These are phyloP conservation scores for Athelia psychrophila DNA, from an alignment of 1,284 basidiomycete genomes.

Conservation along the genomic window DNA sequence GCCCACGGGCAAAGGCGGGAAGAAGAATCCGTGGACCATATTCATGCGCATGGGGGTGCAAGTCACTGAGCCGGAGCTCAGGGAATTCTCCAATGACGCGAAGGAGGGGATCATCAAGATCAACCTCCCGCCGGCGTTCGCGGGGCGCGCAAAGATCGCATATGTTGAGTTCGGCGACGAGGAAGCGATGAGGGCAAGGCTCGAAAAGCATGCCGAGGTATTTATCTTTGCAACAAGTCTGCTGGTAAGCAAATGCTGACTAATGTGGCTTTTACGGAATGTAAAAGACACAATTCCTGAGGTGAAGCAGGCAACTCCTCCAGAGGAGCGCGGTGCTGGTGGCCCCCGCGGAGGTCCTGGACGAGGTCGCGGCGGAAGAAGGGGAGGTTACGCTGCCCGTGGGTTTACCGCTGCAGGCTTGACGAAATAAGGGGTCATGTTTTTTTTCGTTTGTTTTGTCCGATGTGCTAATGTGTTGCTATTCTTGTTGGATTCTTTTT, in stretches of 20 bases:
- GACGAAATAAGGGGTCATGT: conserved; percentile 35
- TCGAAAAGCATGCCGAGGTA: conserved; percentile 72
- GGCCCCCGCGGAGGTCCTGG: conserved; percentile 31
- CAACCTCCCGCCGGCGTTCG: conserved; percentile 46
- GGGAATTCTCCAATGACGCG: conserved; percentile 73
- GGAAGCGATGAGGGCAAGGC: conserved; percentile 73
- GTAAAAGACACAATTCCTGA: conserved; percentile 62
- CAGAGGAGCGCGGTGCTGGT: conserved; percentile 49
- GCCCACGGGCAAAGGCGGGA: conserved; percentile 57
- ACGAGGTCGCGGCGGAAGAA: conserved; percentile 55
- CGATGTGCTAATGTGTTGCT: too few species aligned
- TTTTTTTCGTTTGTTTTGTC: too few species aligned
- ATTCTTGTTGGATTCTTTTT: too few species aligned
- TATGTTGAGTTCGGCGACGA: conserved; percentile 90
- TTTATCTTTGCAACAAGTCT: conserved; percentile 16
- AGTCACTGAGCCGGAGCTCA: conserved; percentile 66
- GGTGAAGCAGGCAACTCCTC: conserved; percentile 67
- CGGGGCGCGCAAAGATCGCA: conserved; percentile 55
- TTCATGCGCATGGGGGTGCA: conserved; percentile 70
- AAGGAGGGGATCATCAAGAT: conserved; percentile 58
- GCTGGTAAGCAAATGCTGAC: conserved; percentile 1
- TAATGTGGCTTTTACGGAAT: conserved; percentile 41
- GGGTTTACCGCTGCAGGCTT: conserved; percentile 70
- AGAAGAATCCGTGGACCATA: conserved; percentile 81
- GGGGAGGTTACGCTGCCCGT: conserved; percentile 56